phyloP scores from a whole-genome alignment of 768 basidiomycete genomes.

The Fistulinella prunicolor region DNA sequence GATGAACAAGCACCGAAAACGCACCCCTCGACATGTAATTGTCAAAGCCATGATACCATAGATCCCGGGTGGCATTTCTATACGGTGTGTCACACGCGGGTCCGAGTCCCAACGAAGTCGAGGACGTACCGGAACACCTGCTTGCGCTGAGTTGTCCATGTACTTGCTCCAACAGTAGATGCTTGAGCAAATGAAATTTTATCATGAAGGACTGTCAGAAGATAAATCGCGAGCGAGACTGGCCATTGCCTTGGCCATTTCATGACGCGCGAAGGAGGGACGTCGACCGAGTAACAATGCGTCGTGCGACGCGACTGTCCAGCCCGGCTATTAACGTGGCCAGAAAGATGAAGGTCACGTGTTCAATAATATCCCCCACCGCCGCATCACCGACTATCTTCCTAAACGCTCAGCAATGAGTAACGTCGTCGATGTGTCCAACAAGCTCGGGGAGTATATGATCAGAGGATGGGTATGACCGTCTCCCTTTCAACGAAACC shows the following conservation, averaged over 20 bases:
- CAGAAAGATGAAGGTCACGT: conserved; percentile 18
- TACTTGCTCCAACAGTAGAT: conserved; percentile 23
- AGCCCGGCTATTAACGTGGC: conserved; percentile 23
- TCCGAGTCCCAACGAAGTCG: background rate
- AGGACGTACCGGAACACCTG: conserved; percentile 49
- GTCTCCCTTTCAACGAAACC: background rate
- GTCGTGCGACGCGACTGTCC: conserved; percentile 4
- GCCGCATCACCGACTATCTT: background rate
- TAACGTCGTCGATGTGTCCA: conserved; percentile 55
- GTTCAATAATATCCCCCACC: conserved; percentile 4
- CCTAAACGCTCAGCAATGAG: conserved; percentile 40
- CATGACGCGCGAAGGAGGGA: conserved; percentile 25
- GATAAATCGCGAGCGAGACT: conserved; percentile 40
- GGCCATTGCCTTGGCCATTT: conserved; percentile 51
- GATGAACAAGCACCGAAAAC: conserved; percentile 12
- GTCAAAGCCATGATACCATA: conserved; percentile 91
- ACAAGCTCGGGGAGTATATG: conserved; percentile 66
- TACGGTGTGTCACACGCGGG: conserved; percentile 2
- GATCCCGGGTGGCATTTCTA: conserved; percentile 68
- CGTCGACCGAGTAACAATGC: no score
- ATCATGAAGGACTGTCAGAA: conserved; percentile 39
- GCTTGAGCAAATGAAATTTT: conserved; percentile 11
- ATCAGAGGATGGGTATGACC: conserved; percentile 67
- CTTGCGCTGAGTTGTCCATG: conserved; percentile 61
- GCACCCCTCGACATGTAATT: conserved; percentile 84